Percentiles rank a stretch among this genome's conserved stretches.
phyloP scores from a whole-genome alignment of 371 early-diverging fungal species.

The Mucor circinelloides region DNA sequence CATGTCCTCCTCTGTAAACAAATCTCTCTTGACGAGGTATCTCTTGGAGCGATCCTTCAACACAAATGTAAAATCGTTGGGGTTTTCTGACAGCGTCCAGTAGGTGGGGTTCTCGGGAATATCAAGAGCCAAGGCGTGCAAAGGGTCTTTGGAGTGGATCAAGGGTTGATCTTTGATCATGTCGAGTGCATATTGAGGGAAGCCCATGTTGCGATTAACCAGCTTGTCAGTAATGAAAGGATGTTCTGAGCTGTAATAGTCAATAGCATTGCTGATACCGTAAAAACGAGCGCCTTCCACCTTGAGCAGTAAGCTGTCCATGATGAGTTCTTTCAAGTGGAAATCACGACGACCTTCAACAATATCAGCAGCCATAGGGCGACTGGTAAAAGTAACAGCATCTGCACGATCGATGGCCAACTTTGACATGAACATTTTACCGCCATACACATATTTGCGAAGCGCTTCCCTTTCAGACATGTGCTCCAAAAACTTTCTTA shows the following conservation, averaged over 20 bases:
- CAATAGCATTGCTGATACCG: conserved; percentile 67
- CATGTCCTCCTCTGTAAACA: conserved; percentile 49
- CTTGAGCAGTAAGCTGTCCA: conserved; percentile 56
- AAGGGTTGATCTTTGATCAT: conserved; percentile 24
- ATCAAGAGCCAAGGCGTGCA: conserved; percentile 11
- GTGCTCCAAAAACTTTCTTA: conserved; percentile 54
- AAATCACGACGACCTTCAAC: conserved; percentile 63
- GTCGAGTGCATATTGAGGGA: conserved; percentile 46
- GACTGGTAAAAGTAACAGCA: conserved; percentile 59
- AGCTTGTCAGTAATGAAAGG: conserved; percentile 58
- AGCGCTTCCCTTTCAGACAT: conserved; percentile 6
- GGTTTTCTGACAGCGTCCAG: conserved; percentile 32
- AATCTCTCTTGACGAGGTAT: conserved; percentile 46
- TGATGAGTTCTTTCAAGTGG: conserved; percentile 63
- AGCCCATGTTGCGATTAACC: conserved; percentile 39
- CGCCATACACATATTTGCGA: conserved; percentile 51
- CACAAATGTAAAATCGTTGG: conserved; percentile 39
- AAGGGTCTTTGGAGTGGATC: conserved; percentile 13
- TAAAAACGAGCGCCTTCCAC: conserved; percentile 54
- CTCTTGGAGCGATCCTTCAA: conserved; percentile 59
- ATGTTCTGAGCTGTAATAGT: conserved; percentile 48
- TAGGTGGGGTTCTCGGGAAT: conserved; percentile 20
- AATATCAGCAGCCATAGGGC: conserved; percentile 60
- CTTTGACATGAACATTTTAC: conserved; percentile 63
- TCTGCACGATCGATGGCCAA: conserved; percentile 62